A percentile compares a stretch with the other conserved stretches of the same genome.
phyloP scores from a whole-genome alignment of 257 asterid species.

The Henckelia pumila region DNA sequence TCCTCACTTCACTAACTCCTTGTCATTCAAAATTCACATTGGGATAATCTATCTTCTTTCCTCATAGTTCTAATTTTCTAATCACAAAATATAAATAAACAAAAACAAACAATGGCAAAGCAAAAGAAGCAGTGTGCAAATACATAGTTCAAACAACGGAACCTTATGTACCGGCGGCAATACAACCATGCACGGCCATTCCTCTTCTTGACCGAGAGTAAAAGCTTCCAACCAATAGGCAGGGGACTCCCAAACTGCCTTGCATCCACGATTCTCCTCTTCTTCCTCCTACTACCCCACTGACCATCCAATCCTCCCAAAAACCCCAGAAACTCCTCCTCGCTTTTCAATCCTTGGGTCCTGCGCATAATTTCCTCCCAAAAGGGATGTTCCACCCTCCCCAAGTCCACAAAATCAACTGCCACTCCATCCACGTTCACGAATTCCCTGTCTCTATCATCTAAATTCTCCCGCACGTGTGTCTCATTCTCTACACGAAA shows the following conservation, averaged over 20 bases:
- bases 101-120: not conserved
- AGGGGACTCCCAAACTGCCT: constrained; percentile 56
- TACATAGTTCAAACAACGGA: constrained; percentile 11
- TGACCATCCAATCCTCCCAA: constrained; percentile 56
- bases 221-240: constrained; percentile 78
- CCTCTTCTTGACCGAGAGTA: constrained; percentile 63
- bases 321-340: constrained; percentile 57
- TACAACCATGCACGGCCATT: constrained; percentile 52
- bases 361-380: constrained; percentile 48
- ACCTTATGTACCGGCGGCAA: constrained; percentile 89
- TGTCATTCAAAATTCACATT: no score
- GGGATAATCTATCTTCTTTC: not conserved
- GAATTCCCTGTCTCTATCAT: constrained; percentile 43
- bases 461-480: constrained; percentile 37
- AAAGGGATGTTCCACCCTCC: constrained; percentile 55
- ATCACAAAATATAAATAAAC: not conserved
- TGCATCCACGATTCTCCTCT: constrained; percentile 78
- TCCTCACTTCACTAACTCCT: no score
- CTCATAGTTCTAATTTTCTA: constrained; percentile 9
- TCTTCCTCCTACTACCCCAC: constrained; percentile 83
- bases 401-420: constrained; percentile 59
- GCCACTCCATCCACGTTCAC: constrained; percentile 54
- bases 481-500: constrained; percentile 19
- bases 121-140: constrained; percentile 12
- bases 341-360: constrained; percentile 46